Evolutionary conservation across 345 rosid genomes (phyloP).

Genomic region (Eucalyptus curtisii): DNA sequence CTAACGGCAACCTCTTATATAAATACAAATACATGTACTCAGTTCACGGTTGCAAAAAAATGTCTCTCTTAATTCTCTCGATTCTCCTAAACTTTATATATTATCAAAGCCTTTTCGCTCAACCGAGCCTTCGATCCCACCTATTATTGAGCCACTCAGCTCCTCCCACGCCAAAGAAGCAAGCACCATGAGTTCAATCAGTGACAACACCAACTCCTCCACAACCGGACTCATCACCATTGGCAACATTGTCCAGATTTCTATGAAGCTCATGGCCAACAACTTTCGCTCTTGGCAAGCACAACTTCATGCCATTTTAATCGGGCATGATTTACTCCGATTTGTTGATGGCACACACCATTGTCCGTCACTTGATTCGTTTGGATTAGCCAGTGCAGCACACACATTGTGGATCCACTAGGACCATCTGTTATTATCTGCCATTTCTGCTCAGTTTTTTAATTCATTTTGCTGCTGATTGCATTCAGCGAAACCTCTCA

Average conservation of each 20-base stretch:
- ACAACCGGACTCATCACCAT: background rate
- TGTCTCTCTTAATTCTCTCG: too few species aligned
- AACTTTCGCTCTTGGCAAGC: background rate
- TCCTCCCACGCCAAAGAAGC: too few species aligned
- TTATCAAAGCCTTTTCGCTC: too few species aligned
- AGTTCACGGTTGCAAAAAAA: fast-evolving
- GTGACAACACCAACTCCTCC: background rate
- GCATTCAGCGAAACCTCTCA: background rate
- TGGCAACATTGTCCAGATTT: background rate
- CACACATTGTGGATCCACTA: background rate
- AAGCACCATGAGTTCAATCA: too few species aligned
- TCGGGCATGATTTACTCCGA: background rate
- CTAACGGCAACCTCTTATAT: fast-evolving
- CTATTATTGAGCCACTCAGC: too few species aligned
- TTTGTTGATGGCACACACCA: background rate
- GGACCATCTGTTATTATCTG: background rate
- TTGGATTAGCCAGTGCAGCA: background rate
- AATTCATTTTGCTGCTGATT: fast-evolving
- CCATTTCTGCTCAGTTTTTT: background rate
- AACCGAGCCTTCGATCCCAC: too few species aligned
- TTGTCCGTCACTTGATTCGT: background rate
- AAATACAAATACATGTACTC: too few species aligned
- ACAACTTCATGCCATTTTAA: background rate
- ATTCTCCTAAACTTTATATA: too few species aligned
- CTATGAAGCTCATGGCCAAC: background rate